Evolutionary conservation across 495 filamentous ascomycete species (phyloP).

Genomic region (Evernia prunastri): DNA sequence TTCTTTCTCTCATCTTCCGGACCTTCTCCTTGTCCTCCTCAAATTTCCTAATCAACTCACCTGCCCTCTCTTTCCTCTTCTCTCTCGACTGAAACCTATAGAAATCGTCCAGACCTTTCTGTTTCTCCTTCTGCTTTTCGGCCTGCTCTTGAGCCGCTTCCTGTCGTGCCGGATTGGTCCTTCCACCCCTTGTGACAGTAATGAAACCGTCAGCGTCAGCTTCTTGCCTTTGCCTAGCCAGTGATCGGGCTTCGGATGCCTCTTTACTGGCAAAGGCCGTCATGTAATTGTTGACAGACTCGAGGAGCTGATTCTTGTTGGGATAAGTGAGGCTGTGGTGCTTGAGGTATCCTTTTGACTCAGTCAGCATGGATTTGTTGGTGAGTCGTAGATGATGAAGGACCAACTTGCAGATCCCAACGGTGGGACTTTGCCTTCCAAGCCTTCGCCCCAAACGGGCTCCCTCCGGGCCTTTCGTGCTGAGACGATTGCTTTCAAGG

Average conservation of each 20-base stretch:
- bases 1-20: slow-evolving; percentile 44
- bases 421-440: slow-evolving; percentile 45
- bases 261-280: slow-evolving; percentile 60
- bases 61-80: slow-evolving; percentile 75
- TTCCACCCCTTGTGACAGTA: slow-evolving; percentile 73
- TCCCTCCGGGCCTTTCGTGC: slow-evolving; percentile 49
- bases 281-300: slow-evolving; percentile 76
- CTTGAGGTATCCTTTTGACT: slow-evolving; percentile 48
- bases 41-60: slow-evolving; percentile 52
- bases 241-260: slow-evolving; percentile 55
- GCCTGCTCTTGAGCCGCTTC: slow-evolving; percentile 68
- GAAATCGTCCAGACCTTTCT: slow-evolving; percentile 65
- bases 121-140: slow-evolving; percentile 66
- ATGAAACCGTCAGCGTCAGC: slow-evolving; percentile 95
- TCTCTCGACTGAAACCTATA: slow-evolving; percentile 92
- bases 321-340: slow-evolving; percentile 66
- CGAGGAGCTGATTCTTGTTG: slow-evolving; percentile 52
- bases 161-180: slow-evolving; percentile 62
- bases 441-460: slow-evolving; percentile 59
- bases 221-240: slow-evolving; percentile 57
- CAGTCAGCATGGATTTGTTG: slow-evolving; percentile 6
- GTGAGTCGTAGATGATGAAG: slow-evolving; percentile 3
- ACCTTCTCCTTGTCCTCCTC: slow-evolving; percentile 51
- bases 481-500: slow-evolving; percentile 65
- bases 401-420: slow-evolving; percentile 51